Base-by-base conservation (phyloP, 768 basidiomycete genomes). In the Phlebiopsis gigantea region DNA sequence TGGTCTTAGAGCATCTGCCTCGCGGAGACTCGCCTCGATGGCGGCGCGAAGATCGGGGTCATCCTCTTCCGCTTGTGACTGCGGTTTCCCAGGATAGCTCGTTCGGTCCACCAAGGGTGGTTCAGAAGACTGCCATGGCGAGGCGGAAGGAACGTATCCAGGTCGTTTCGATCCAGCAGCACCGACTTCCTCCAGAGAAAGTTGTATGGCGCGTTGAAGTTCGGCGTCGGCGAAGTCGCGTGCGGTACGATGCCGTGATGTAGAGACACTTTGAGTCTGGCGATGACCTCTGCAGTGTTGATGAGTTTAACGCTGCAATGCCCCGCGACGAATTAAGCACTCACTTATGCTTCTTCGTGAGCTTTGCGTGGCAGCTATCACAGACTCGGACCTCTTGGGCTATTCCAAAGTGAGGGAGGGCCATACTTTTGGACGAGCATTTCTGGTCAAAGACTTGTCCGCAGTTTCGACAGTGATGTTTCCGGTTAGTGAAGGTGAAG, bases 391-490 rank as follows among this genome's bases (percentile, higher is more conserved):
- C 97, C 34, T 89, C 87, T 65, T 97, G 88, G 1, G 84, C 77
- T 62, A 99, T 94, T 10, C 97, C 97, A 64, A 92, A 96, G 68
- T 94, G 90, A 4, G 97, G 96, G 22, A 98, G 77, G 0, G 92
- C 76, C 71, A 92, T 82, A 2, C 79, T 74, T 71, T 93, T 90
- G 30, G 89, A 86, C 0, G 93, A 95, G 69, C 97, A 99, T 42
- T 83, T 79, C 54, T 95, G 93, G 72, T 98, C 96, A 66, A 97
- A 98, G 14, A 98, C 93, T 68, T 88, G 87, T 7, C 97, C 97
- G 72, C 97, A 99, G 69, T 98, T 98, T 14, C 97, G 84, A 68
- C 97, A 99, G 66, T 99, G 97, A 65, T 99, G 97, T 68, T 98
- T 98, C 50, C 97, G 82, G 68, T 98, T 98, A 28, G 94, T 97